Base-by-base conservation (phyloP, 2,329 filamentous ascomycete species). In the Clonostachys chloroleuca region DNA sequence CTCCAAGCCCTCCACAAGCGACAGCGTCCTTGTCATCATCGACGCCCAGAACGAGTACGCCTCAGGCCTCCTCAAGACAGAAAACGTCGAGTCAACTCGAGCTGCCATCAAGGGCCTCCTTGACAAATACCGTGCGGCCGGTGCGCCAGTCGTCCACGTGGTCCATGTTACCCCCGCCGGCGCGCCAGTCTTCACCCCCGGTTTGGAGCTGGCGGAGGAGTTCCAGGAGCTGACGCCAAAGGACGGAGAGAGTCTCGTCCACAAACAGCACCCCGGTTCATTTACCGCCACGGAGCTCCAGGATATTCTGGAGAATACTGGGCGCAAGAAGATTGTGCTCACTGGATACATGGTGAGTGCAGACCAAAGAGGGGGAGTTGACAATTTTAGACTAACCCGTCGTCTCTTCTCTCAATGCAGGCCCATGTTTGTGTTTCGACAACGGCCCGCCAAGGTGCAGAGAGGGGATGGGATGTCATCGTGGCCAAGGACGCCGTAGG, bases 41-140 rank as follows among this genome's bases (percentile, higher is more conserved):
- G 83, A 87, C 59, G 84, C 84, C 2, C 84, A 88, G 57, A 86
- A 86, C 58, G 84, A 88, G 64, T 87, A 84, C 52, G 77, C 77
- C 12, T 63, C 70, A 3, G 84, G 84, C 42, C 66, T 73, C 5
- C 73, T 87, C 1, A 71, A 74, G 18, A 77, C 40, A 12, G 24
- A n/a, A 18, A n/a, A 34, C 37, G 20, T 46, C 44, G 37, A 41
- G 1, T 14, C 16, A 12, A 40, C 44, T 10, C 17, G 44, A 17
- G 30, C 16, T 7, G 36, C 17, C 13, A 46, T 46, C 18, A 37
- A 35, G 5, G 40, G 36, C 12, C 44, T 46, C 12, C 44, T 46
- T 2, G 17, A 41, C 8, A 46, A 46, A 24, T 46, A 46, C 44
- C 44, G 44, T n/a, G 44, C 17, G 12, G 44, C 44, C 35, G 33